Base-by-base conservation (phyloP, 805 yeast species). In the Yarrowia sp. region DNA sequence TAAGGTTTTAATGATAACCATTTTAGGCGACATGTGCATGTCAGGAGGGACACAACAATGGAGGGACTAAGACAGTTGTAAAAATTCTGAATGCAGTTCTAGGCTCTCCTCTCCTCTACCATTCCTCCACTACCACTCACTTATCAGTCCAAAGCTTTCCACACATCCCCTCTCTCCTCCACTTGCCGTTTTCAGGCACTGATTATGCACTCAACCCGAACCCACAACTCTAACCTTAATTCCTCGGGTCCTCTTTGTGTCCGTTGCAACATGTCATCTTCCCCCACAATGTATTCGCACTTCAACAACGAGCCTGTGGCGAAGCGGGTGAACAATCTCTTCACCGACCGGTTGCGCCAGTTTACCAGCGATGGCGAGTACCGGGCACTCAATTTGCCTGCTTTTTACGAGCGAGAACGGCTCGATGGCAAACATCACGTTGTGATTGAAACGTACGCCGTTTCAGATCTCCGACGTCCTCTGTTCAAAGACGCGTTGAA, bases 351-450 rank as follows among this genome's bases (percentile, higher is more conserved):
- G 56, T 80, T 92, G 70, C 83, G 92, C 53, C 96, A 89, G 73
- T 92, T 92, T 81, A 85, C 86, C 55, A 89, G 86, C 72, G 87
- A 86, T n/a, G 98, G 98, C 40, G 87, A 87, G 71, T 94, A 89
- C 80, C 77, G 78, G 48, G 81, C 84, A 63, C 80, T 92, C 73
- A 92, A 91, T 77, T 80, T 94, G 45, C 97, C 98, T 12, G 88
- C 88, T 73, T 92, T 90, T 76, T 91, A 90, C 75, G 92, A 89
- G 74, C 79, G 80, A 66, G 85, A 81, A 14, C 79, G 95, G 12
- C 78, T 84, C 42, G 88, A 85, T 72, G 77, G 78, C 68, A 75
- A 72, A 43, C 84, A 85, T 0, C 81, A 81, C 71, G 85, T 91
- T 42, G 82, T 84, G 67, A 81, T 91, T 69, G 81, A 84, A 72